These are phyloP conservation scores for Cytospora chrysosperma DNA, from an alignment of 2,329 filamentous ascomycete genomes.

Conservation along the genomic window DNA sequence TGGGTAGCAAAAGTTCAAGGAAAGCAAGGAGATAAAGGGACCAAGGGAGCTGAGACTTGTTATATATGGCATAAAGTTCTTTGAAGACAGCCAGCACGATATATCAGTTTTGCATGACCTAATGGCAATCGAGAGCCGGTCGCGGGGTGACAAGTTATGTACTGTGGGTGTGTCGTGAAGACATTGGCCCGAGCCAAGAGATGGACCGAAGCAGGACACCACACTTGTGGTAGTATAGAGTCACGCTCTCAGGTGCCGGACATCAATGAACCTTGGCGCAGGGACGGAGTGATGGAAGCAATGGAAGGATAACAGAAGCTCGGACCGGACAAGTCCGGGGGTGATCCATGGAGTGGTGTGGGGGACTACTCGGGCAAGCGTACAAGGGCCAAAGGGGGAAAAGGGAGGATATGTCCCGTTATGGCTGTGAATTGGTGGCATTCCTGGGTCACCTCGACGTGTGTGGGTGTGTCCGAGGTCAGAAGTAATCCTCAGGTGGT, in stretches of 20 bases:
- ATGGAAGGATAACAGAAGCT: conserved; percentile 17
- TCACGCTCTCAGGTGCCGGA: not conserved
- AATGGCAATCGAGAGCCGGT: conserved; percentile 32
- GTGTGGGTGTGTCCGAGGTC: too few relatives aligned
- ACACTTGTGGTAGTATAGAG: conserved; percentile 20
- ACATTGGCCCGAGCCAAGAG: conserved; percentile 39
- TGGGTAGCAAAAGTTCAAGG: not conserved
- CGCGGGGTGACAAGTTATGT: conserved; percentile 29
- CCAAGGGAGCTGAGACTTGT: conserved; percentile 14
- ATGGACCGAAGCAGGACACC: conserved; percentile 24
- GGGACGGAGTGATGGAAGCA: conserved; percentile 12
- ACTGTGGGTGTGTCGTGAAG: conserved; percentile 32
- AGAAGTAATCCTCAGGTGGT: too few relatives aligned
- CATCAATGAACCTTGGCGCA: conserved; percentile 8
- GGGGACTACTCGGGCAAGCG: not conserved
- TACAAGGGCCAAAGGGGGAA: not conserved
- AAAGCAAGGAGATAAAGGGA: conserved; percentile 10
- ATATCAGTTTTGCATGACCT: conserved; percentile 35
- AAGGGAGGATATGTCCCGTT: not conserved
- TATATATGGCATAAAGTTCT: not conserved
- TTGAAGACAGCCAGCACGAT: conserved; percentile 17
- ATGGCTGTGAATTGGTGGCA: not conserved
- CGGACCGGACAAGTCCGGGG: conserved; percentile 13
- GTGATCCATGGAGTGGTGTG: conserved; percentile 7
- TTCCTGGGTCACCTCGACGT: not conserved